Base-by-base conservation (phyloP, 768 basidiomycete species). In the Cyclocybe aegerita region DNA sequence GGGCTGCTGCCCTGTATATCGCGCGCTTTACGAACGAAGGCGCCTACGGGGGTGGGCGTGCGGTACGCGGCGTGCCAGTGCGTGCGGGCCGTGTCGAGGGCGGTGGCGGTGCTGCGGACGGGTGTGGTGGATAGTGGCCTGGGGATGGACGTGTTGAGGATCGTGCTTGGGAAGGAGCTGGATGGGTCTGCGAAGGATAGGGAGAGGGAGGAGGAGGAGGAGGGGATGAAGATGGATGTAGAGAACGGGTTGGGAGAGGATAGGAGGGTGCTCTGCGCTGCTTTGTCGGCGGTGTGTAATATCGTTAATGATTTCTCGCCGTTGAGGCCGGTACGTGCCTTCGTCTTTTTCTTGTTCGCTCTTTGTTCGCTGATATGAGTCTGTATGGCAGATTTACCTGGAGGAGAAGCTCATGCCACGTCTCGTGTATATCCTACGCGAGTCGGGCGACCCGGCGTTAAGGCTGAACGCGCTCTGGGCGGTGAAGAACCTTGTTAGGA, bases 41-140 rank as follows among this genome's bases (percentile, higher is more conserved):
- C 73, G 0, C 79, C 86, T 49, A 73, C 84, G 11, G 90, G 89
- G 0, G 86, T 95, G 3, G 90, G 89, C 1, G 86, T 95, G 3
- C 82, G 93, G 5, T 90, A 89, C 39, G 91, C 90, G 0, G 89
- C 90, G 0, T 93, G 91, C 60, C 94, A 96, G 58, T 88, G 88
- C 56, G 78, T 92, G 1, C 75, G 94, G 11, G 88, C 89, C 0
- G 73, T 98, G 35, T 83, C 84, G 36, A 79, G 96, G 16, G 85
- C 85, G 7, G 85, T 95, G 2, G 79, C 84, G 0, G 86, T 93
- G 8, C 72, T 95, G 30, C 74, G 92, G 30, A 97, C 94, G 32
- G 91, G 83, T 51, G 77, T 98, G 12, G 81, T 92, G 3, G 94
- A 98, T 60, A 83, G 80, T 31, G 90, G 88, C 1, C 70, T 95